Percentiles rank a stretch among this genome's conserved stretches.
Evolutionary conservation across 441 rosid species (phyloP).

Genomic region (Pelargonium cotyledonis): DNA sequence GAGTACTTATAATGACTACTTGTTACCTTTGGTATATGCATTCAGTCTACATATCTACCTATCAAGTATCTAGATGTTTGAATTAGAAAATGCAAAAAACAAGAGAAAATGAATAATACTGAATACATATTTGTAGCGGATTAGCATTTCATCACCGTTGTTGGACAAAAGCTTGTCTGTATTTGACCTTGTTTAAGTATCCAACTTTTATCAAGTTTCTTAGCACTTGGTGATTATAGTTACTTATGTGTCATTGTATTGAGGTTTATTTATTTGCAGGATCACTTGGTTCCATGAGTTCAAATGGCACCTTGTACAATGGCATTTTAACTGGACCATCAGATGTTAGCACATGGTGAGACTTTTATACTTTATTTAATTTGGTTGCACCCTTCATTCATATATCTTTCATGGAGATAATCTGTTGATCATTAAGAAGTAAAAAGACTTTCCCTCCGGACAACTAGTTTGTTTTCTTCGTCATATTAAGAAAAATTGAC

Average conservation of each 20-base stretch:
- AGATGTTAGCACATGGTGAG: constrained; percentile 65
- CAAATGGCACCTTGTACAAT: constrained; percentile 55
- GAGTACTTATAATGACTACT: neutral
- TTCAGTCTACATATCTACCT: neutral
- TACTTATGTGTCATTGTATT: neutral
- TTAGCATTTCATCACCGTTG: no score
- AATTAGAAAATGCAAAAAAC: neutral
- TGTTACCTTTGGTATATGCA: neutral
- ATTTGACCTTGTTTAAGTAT: neutral
- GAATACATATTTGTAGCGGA: neutral
- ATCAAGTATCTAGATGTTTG: neutral
- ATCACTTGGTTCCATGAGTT: constrained; percentile 73
- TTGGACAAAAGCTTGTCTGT: neutral
- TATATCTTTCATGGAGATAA: neutral
- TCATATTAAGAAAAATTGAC: no score
- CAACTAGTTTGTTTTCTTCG: no score
- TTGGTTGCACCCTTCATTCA: neutral
- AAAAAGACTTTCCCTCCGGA: neutral
- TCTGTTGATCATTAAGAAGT: neutral
- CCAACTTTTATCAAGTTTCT: neutral
- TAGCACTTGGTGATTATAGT: neutral
- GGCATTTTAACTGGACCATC: constrained; percentile 32
- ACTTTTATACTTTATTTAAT: constrained; percentile 11
- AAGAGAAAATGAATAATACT: neutral
- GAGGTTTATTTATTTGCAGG: constrained; percentile 35